Conservation (phyloP, 768 basidiomycete genomes). For the Megacollybia marginata region DNA sequence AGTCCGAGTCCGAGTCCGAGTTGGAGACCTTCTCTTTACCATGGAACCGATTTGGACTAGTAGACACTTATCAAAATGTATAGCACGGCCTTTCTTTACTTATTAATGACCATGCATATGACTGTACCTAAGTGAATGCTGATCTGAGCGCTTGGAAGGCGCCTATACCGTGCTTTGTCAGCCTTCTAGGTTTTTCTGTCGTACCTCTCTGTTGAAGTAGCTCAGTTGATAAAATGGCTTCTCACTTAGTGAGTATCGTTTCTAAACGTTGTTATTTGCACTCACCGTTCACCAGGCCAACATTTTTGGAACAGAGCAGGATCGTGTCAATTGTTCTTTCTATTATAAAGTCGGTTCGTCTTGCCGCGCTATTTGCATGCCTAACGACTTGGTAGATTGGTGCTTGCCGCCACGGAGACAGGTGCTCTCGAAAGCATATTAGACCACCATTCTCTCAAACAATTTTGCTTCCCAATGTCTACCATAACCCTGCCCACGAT, state of each 20-base stretch:
- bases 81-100: no score
- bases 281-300: slow-evolving; percentile 53
- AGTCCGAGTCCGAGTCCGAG: no score
- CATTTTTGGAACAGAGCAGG: slow-evolving; percentile 92
- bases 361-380: slow-evolving; percentile 1
- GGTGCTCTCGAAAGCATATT: slow-evolving; percentile 98
- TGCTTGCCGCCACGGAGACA: slow-evolving; percentile 95
- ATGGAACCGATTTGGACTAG: no score
- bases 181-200: no score
- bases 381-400: slow-evolving; percentile 61
- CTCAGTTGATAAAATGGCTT: slow-evolving; percentile 38
- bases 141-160: no score
- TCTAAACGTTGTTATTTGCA: background rate
- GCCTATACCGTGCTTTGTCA: no score
- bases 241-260: slow-evolving; percentile 59
- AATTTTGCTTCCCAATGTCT: slow-evolving; percentile 92
- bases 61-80: no score
- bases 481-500: slow-evolving; percentile 95
- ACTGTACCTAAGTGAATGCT: no score
- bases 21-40: no score
- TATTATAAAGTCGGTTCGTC: slow-evolving; percentile 76
- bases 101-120: no score
- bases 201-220: no score
- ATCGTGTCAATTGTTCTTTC: slow-evolving; percentile 98
- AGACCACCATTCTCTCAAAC: slow-evolving; percentile 97